Conservation (phyloP, 2,329 filamentous ascomycete species). For the Stemphylium beticola region DNA sequence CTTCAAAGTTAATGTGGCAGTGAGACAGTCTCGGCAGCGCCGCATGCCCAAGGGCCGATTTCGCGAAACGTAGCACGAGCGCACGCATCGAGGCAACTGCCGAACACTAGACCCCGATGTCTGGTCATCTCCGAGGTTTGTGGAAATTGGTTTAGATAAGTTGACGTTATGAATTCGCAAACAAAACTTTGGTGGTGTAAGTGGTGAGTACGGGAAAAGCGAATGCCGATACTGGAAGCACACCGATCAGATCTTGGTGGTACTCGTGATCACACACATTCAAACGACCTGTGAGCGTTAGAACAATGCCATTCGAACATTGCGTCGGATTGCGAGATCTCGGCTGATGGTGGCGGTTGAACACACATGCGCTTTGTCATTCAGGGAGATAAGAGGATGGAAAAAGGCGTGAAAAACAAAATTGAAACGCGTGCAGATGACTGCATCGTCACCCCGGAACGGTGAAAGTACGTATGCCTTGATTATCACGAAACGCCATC, state of each 20-base stretch:
- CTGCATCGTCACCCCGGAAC: not conserved
- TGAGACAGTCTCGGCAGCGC: not conserved
- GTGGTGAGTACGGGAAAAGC: not conserved
- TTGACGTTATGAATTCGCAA: not conserved
- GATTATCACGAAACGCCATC: not conserved
- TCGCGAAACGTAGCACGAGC: too few relatives aligned
- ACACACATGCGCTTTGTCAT: not conserved
- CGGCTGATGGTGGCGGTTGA: conserved; percentile 1
- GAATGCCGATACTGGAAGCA: not conserved
- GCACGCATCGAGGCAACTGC: too few relatives aligned
- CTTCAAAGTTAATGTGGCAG: not conserved
- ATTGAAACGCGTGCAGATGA: not conserved
- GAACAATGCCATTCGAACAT: not conserved
- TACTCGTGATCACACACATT: not conserved
- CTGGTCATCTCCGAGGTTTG: not conserved
- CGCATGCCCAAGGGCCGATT: not conserved
- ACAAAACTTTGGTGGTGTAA: not conserved
- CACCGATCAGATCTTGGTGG: conserved; percentile 1
- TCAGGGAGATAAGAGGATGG: not conserved
- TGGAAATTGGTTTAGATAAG: too few relatives aligned
- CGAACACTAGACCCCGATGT: too few relatives aligned
- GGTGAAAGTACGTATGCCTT: not conserved
- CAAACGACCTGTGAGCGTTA: not conserved
- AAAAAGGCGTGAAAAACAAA: not conserved
- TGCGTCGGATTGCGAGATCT: not conserved